A percentile compares a stretch with the other conserved stretches of the same genome.
Evolutionary conservation across 805 yeast species (phyloP).

Genomic region (Yarrowia sp.): DNA sequence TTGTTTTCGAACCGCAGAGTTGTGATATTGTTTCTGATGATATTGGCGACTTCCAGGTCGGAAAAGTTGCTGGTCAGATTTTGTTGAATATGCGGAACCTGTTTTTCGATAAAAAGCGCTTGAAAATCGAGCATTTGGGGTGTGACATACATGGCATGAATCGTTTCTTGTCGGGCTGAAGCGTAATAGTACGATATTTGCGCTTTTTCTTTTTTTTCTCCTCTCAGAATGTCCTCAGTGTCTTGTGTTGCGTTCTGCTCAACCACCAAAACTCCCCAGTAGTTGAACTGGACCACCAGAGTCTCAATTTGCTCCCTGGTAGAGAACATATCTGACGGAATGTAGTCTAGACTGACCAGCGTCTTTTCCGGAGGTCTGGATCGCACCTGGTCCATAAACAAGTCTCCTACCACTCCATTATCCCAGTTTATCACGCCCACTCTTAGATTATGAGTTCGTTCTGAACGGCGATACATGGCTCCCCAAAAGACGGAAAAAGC

Average conservation of each 20-base stretch:
- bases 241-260: neutral
- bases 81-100: neutral
- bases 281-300: neutral
- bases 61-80: neutral
- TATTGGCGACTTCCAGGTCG: neutral
- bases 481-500: slow-evolving; percentile 52
- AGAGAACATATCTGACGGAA: neutral
- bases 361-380: neutral
- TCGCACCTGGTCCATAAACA: slow-evolving; percentile 17
- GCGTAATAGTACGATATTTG: slow-evolving; percentile 8
- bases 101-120: neutral
- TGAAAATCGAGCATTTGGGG: neutral
- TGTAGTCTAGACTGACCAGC: neutral
- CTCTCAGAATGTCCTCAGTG: neutral
- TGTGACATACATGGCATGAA: neutral
- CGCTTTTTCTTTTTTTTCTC: neutral
- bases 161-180: neutral
- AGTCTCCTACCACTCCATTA: slow-evolving; percentile 25
- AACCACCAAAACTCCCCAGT: slow-evolving; percentile 1
- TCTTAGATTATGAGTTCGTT: slow-evolving; percentile 39
- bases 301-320: neutral
- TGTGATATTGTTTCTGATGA: neutral
- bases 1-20: neutral
- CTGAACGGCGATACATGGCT: slow-evolving; percentile 39
- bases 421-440: slow-evolving; percentile 44